Percentiles rank a stretch among this genome's conserved stretches.
Evolutionary conservation across 208 protist species (phyloP).

Genomic region (Leishmania mexicana): DNA sequence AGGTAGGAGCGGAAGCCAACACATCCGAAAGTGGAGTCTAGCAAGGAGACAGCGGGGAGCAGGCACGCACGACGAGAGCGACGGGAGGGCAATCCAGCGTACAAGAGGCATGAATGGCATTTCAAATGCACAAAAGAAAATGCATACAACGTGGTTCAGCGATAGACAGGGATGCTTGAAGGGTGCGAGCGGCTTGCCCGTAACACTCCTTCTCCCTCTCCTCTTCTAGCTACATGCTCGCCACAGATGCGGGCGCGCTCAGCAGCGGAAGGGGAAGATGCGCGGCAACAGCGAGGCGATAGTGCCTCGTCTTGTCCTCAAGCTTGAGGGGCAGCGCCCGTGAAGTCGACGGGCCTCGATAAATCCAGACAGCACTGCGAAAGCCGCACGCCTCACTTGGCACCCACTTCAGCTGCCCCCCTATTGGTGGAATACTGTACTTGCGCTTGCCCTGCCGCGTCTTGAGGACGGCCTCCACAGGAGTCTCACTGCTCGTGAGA

Average conservation of each 20-base stretch:
- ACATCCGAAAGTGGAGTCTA: background rate
- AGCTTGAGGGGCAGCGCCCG: conserved; percentile 14
- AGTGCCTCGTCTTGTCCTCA: conserved; percentile 3
- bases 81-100: background rate
- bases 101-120: background rate
- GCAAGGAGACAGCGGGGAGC: background rate
- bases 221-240: background rate
- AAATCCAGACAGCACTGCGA: conserved; percentile 16
- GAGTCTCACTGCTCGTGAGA: background rate
- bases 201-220: background rate
- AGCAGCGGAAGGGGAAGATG: conserved; percentile 1
- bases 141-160: background rate
- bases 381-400: background rate
- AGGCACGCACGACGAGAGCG: background rate
- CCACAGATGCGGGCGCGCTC: background rate
- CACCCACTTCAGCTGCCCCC: background rate
- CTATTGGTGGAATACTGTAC: conserved; percentile 9
- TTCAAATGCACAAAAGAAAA: background rate
- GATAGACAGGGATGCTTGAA: background rate
- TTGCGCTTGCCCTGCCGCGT: conserved; percentile 11
- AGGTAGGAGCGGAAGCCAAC: background rate
- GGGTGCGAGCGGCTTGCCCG: background rate
- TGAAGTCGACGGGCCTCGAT: conserved; percentile 37
- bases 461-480: conserved; percentile 1
- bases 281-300: background rate